Evolutionary conservation across 768 basidiomycete genomes (phyloP).

Genomic region (Trichaptum fuscoviolaceum): DNA sequence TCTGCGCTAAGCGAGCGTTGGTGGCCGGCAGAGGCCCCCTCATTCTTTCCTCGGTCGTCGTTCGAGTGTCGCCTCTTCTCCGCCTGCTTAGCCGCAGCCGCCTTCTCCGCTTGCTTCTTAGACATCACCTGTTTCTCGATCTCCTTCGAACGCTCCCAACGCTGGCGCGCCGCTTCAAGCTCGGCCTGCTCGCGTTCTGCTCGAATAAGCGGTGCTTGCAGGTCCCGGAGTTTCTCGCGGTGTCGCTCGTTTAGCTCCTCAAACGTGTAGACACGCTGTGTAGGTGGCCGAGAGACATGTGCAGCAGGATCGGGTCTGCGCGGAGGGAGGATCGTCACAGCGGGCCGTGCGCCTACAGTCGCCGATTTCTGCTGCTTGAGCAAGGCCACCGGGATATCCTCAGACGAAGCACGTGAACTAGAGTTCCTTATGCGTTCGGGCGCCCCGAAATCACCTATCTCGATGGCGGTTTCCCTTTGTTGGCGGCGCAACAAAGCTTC

Average conservation of each 20-base stretch:
- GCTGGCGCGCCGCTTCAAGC: slow-evolving; percentile 64
- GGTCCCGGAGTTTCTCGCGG: slow-evolving; percentile 71
- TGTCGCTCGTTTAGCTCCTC: slow-evolving; percentile 87
- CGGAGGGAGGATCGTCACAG: slow-evolving; percentile 42
- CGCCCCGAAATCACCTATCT: slow-evolving; percentile 30
- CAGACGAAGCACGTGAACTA: slow-evolving; percentile 1
- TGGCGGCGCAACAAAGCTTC: slow-evolving; percentile 72
- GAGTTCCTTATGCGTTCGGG: neutral
- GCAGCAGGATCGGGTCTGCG: slow-evolving; percentile 30
- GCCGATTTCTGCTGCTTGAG: neutral
- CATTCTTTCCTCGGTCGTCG: slow-evolving; percentile 31
- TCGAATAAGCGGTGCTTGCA: slow-evolving; percentile 82
- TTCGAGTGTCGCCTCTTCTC: slow-evolving; percentile 47
- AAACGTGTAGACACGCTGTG: slow-evolving; percentile 64
- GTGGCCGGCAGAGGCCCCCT: slow-evolving; percentile 23
- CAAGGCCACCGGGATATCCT: neutral
- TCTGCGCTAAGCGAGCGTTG: slow-evolving; percentile 58
- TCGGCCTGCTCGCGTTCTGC: slow-evolving; percentile 75
- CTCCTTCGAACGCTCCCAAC: slow-evolving; percentile 78
- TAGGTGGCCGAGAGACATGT: slow-evolving; percentile 43
- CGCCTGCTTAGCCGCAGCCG: slow-evolving; percentile 39
- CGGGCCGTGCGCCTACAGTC: slow-evolving; percentile 12
- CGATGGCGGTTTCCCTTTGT: slow-evolving; percentile 63
- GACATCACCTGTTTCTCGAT: slow-evolving; percentile 71
- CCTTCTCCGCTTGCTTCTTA: slow-evolving; percentile 69